Evolutionary conservation across 2,329 filamentous ascomycete species (phyloP), one percentile per base, ranked within the genome.

Genomic region (Aspergillus hortae): DNA sequence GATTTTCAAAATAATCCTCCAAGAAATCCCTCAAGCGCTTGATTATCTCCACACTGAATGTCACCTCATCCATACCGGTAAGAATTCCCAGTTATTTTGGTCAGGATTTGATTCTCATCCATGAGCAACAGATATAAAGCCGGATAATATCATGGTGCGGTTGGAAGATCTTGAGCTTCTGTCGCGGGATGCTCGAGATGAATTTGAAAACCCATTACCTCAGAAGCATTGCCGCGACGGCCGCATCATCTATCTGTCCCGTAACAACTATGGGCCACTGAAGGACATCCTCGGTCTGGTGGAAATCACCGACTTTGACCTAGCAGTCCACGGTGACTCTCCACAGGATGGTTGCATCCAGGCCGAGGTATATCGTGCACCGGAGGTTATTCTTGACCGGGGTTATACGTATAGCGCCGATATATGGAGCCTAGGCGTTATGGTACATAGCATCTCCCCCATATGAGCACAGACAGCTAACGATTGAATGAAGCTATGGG

Each of bases 1-100:
- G 43, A 54, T 69, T 17, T 57, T 72, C 12, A 72, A 70, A 51
- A 55, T 65, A 32, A 53, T 68, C n/a, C 44, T 73, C 21, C 64
- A 66, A 44, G 62, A 67, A 44, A 63, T 76, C 9, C 67, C 77
- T 4, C 56, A 70, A 45, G 70, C 62, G 14, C 68, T 77, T 3
- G 68, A 75, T 47, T 77, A 74, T 57, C 63, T 77, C 14, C 73
- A 77, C 56, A 60, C 69, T 2, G 66, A 74, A 48, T 75, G 72
- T 50, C 66, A 65, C 49, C 54, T 77, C 21, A 69, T 77, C 32
- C 73, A 77, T 57, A 74, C 74, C 12, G 72, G 73, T 73, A 46
- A 35, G 62, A 2, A 35, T 53, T 2, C 53, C 27, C 38, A 23
- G 17, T 43, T 52, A 19, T 9, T 36, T 4, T 17, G 12, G 15